These are phyloP conservation scores for Primulina eburnea DNA, from an alignment of 257 asterid genomes.

Conservation along the genomic window DNA sequence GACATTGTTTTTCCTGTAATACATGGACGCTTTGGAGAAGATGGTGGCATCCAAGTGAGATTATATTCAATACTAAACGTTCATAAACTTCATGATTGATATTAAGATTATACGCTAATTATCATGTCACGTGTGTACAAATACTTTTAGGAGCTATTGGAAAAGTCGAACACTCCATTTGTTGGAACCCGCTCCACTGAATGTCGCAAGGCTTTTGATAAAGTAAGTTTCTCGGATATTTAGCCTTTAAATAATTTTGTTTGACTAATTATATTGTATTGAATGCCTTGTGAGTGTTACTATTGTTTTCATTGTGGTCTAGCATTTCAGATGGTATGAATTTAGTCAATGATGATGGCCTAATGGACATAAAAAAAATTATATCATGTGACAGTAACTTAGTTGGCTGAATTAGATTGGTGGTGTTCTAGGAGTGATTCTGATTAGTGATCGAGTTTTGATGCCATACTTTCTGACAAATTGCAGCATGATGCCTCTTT, in stretches of 20 bases:
- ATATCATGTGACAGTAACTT: background rate
- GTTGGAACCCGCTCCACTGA: conserved; percentile 70
- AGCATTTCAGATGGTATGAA: conserved; percentile 2
- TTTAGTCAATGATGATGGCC: background rate
- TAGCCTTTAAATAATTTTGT: background rate
- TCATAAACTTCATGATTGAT: conserved; percentile 5
- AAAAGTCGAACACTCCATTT: conserved; percentile 60
- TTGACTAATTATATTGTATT: background rate
- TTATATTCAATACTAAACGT: conserved; percentile 5
- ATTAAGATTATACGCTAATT: conserved; percentile 6
- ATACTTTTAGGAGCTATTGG: conserved; percentile 61
- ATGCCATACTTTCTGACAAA: conserved; percentile 24
- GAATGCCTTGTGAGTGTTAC: no score
- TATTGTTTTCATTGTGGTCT: background rate
- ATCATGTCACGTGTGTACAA: conserved; percentile 12
- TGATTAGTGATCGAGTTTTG: conserved; percentile 21
- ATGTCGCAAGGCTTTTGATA: conserved; percentile 79
- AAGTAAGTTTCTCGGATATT: conserved; percentile 41
- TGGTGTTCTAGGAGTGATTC: conserved; percentile 6
- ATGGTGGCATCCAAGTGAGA: conserved; percentile 91
- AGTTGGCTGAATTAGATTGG: conserved; percentile 11
- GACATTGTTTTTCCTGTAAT: conserved; percentile 90
- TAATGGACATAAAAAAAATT: background rate
- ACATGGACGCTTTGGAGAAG: conserved; percentile 95
- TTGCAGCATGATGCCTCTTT: conserved; percentile 69